These are phyloP conservation scores for Smallanthus sonchifolius DNA, from an alignment of 129 eudicot genomes.

Conservation along the genomic window DNA sequence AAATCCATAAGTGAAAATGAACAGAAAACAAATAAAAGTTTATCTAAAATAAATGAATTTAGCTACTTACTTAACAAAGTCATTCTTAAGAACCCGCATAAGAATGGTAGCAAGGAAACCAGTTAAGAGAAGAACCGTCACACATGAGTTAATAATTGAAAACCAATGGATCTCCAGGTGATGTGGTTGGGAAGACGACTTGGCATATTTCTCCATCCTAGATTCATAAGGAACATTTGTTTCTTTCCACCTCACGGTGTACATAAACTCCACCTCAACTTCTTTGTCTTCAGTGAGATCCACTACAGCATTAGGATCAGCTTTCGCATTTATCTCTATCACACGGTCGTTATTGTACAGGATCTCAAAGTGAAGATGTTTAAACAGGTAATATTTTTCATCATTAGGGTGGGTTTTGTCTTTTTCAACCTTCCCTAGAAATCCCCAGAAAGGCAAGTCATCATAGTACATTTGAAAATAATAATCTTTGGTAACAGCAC, in stretches of 20 bases:
- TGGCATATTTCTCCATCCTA: conserved; percentile 61
- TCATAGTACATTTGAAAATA: conserved; percentile 66
- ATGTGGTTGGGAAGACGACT: conserved; percentile 54
- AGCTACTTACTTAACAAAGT: conserved; percentile 54
- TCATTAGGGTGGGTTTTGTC: conserved; percentile 50
- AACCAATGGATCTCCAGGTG: conserved; percentile 63
- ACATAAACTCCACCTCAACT: conserved; percentile 56
- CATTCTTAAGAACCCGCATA: conserved; percentile 58
- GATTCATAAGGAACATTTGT: conserved; percentile 45
- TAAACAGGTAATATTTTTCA: conserved; percentile 44
- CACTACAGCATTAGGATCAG: conserved; percentile 55
- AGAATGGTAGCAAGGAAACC: conserved; percentile 64
- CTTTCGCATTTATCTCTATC: conserved; percentile 49
- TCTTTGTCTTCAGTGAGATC: conserved; percentile 57
- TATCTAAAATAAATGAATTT: neutral
- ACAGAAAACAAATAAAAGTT: neutral
- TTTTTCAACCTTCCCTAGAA: conserved; percentile 48
- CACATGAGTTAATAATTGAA: conserved; percentile 60
- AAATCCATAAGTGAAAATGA: neutral
- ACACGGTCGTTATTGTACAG: conserved; percentile 53
- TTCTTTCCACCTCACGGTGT: conserved; percentile 56
- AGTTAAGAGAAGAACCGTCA: conserved; percentile 56
- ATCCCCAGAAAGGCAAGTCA: conserved; percentile 63
- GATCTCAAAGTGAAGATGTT: conserved; percentile 57
- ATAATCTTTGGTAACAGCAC: conserved; percentile 56